Percentiles rank a stretch among this genome's conserved stretches.
phyloP scores from a whole-genome alignment of 441 rosid genomes.

The Jatropha multifida region DNA sequence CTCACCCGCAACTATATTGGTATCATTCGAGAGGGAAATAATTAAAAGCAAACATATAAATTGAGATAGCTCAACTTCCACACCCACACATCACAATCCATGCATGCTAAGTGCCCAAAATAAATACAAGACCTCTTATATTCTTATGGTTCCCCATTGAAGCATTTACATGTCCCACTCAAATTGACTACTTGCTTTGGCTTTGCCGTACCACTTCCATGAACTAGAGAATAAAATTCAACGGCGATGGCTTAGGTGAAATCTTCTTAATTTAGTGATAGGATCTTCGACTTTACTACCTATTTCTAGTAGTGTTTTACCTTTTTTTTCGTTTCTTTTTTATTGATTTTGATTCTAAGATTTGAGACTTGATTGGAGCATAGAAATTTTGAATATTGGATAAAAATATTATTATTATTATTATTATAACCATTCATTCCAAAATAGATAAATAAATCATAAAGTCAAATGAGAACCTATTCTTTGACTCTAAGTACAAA shows the following conservation, averaged over 20 bases:
- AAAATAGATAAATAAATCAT: too few relatives aligned
- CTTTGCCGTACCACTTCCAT: conserved; percentile 4
- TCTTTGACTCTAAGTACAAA: too few relatives aligned
- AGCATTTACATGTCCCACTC: conserved; percentile 28
- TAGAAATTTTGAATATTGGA: too few relatives aligned
- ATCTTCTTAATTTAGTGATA: background rate
- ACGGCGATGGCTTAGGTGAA: background rate
- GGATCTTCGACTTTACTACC: conserved; percentile 5
- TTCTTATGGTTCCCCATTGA: conserved; percentile 28
- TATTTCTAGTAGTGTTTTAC: too few relatives aligned
- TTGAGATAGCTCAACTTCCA: conserved; percentile 5
- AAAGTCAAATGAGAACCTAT: too few relatives aligned
- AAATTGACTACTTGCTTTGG: conserved; percentile 7
- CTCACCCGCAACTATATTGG: too few relatives aligned
- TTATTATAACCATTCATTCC: too few relatives aligned
- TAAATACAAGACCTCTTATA: conserved; percentile 15
- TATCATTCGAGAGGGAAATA: too few relatives aligned
- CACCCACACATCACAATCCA: conserved; percentile 16
- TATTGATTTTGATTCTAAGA: background rate
- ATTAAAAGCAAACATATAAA: conserved; percentile 11
- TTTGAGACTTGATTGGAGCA: background rate
- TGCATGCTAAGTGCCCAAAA: conserved; percentile 21
- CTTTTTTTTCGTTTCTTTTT: background rate
- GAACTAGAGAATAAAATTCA: conserved; percentile 21
- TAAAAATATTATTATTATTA: too few relatives aligned